A percentile compares a stretch with the other conserved stretches of the same genome.
Conservation (phyloP, 305 asterid genomes). For the Ajuga reptans region DNA sequence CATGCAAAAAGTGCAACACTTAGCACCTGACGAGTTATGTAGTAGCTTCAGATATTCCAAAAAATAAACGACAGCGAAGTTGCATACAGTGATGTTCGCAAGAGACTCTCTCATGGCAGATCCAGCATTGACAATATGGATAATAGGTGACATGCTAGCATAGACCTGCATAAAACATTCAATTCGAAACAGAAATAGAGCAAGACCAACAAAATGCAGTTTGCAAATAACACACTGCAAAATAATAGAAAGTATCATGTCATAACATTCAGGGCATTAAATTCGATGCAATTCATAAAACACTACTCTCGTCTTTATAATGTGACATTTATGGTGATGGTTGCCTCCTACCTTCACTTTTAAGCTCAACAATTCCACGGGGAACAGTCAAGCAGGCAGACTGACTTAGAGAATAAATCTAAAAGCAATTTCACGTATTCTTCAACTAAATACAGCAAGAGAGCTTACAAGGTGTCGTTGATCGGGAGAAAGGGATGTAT, state of each 20-base stretch:
- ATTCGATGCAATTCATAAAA: neutral
- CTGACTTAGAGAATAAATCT: neutral
- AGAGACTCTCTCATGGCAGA: slow-evolving; percentile 53
- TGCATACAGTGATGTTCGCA: slow-evolving; percentile 65
- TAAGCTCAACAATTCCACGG: neutral
- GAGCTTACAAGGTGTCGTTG: slow-evolving; percentile 60
- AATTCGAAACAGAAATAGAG: neutral
- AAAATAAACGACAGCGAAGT: slow-evolving; percentile 8
- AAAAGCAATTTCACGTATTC: neutral
- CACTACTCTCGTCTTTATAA: neutral
- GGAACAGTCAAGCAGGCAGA: neutral
- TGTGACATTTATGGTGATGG: neutral
- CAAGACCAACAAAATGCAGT: neutral
- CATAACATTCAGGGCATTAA: no score
- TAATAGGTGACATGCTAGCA: slow-evolving; percentile 73
- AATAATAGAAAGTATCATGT: neutral
- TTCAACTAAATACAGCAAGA: neutral
- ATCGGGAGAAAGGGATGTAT: slow-evolving; percentile 73
- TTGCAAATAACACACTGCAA: neutral
- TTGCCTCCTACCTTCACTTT: neutral
- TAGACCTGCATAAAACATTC: slow-evolving; percentile 48
- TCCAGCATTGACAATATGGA: slow-evolving; percentile 53
- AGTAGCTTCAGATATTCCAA: slow-evolving; percentile 10
- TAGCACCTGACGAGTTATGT: neutral
- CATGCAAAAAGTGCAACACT: neutral